These are phyloP conservation scores for Rugosomyces carneus DNA, from an alignment of 1,284 basidiomycete genomes.

Conservation along the genomic window DNA sequence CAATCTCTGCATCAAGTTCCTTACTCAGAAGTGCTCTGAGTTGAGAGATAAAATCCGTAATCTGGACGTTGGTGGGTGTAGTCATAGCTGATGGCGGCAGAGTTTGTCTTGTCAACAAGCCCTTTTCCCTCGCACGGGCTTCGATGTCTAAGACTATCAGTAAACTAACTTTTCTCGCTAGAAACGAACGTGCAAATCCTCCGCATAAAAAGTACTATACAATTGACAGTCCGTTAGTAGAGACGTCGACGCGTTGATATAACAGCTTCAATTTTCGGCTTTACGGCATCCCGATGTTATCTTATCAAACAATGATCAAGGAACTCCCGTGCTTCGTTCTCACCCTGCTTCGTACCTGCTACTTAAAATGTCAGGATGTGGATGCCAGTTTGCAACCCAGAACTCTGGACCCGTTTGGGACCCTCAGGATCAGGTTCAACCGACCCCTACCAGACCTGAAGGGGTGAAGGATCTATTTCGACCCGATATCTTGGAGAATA, in stretches of 20 bases:
- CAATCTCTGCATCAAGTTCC: conserved; percentile 81
- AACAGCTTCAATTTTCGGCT: not conserved
- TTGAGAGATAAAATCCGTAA: conserved; percentile 63
- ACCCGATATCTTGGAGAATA: conserved; percentile 44
- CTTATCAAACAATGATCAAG: conserved; percentile 7
- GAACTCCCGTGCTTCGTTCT: not conserved
- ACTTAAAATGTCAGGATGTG: conserved; percentile 14
- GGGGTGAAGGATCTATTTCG: conserved; percentile 28
- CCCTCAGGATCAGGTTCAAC: conserved; percentile 24
- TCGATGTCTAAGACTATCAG: too few species aligned
- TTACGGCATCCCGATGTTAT: conserved; percentile 6
- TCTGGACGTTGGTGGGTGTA: conserved; percentile 30
- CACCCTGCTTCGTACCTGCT: not conserved
- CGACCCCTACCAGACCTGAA: conserved; percentile 22
- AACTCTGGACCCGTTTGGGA: conserved; percentile 25
- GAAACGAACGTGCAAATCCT: too few species aligned
- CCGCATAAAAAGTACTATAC: not conserved
- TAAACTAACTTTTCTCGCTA: too few species aligned
- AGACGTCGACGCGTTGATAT: too few species aligned
- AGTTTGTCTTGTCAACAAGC: too few species aligned
- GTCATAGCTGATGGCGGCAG: not conserved
- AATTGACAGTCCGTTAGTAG: too few species aligned
- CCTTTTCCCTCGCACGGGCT: too few species aligned
- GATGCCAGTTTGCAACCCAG: conserved; percentile 12
- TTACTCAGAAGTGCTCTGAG: conserved; percentile 64